A percentile compares a stretch with the other conserved stretches of the same genome.
phyloP scores from a whole-genome alignment of 441 rosid species.

The Croton laevigatus region DNA sequence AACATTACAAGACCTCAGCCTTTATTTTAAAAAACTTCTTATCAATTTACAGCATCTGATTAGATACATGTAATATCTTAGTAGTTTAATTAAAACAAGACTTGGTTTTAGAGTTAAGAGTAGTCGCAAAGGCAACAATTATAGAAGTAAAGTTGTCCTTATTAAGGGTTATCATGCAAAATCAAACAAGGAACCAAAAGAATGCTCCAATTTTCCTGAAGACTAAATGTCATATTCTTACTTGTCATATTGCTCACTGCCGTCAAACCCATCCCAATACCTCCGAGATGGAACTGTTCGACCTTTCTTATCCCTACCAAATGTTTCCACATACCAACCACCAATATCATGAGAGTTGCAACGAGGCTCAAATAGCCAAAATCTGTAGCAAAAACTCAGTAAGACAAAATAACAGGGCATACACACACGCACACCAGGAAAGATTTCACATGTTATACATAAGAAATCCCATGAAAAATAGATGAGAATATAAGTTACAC shows the following conservation, averaged over 20 bases:
- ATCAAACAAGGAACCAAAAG: background rate
- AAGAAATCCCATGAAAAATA: background rate
- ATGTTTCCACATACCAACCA: constrained; percentile 98
- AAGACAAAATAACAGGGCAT: background rate
- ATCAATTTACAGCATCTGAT: background rate
- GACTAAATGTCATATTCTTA: constrained; percentile 33
- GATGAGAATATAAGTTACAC: background rate
- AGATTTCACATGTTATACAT: background rate
- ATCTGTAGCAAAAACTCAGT: constrained; percentile 40
- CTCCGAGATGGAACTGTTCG: constrained; percentile 61
- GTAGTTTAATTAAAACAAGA: too few species aligned
- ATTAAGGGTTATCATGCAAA: background rate
- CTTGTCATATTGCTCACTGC: constrained; percentile 53
- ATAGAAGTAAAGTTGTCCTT: background rate
- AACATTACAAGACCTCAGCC: background rate
- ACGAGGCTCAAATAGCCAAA: constrained; percentile 97
- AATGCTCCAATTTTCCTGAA: background rate
- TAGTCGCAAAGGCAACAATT: background rate
- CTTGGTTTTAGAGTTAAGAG: background rate
- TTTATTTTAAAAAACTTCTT: background rate
- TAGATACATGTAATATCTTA: too few species aligned
- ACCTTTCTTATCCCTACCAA: constrained; percentile 71
- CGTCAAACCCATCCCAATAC: constrained; percentile 72
- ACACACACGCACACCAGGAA: background rate
- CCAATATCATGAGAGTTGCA: constrained; percentile 85